A percentile compares a stretch with the other conserved stretches of the same genome.
These are phyloP conservation scores for Heteromeles arbutifolia DNA, from an alignment of 306 rosid genomes.

Conservation along the genomic window DNA sequence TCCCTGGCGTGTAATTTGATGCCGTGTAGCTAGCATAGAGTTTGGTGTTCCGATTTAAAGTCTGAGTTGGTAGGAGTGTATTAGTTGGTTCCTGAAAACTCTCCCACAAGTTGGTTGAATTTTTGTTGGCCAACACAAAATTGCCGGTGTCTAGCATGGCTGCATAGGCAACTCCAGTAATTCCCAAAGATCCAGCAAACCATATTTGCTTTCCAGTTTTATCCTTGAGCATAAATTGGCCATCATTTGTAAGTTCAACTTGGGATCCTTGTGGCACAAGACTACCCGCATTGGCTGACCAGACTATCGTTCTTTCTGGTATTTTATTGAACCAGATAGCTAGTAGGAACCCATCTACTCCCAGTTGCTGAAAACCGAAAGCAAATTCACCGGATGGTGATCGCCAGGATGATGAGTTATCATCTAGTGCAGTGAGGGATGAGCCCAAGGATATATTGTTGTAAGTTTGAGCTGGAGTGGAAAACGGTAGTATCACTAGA, in stretches of 20 bases:
- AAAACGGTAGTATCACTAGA: background rate
- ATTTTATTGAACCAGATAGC: conserved; percentile 39
- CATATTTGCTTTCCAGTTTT: conserved; percentile 5
- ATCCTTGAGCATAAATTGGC: conserved; percentile 24
- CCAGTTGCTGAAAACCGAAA: conserved; percentile 24
- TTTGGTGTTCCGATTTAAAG: too few species aligned
- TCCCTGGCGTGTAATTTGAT: too few species aligned
- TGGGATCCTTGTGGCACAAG: conserved; percentile 24
- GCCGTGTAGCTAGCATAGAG: too few species aligned
- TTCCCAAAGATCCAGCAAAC: too few species aligned
- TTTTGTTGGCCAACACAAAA: conserved; percentile 17
- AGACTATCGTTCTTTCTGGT: conserved; percentile 30
- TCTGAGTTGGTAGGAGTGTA: too few species aligned
- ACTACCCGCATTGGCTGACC: conserved; percentile 32
- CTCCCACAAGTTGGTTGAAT: background rate
- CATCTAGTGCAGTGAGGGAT: conserved; percentile 10
- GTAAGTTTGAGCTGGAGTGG: conserved; percentile 3
- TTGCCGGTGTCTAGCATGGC: background rate
- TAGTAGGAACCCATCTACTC: conserved; percentile 17
- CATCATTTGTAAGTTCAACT: conserved; percentile 25
- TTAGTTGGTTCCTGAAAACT: too few species aligned
- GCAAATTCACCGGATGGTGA: conserved; percentile 39
- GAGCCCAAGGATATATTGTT: conserved; percentile 11
- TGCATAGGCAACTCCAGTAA: conserved; percentile 24
- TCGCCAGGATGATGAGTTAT: conserved; percentile 4